Base-by-base conservation (phyloP, 768 basidiomycete genomes). In the Termitomyces sp. region DNA sequence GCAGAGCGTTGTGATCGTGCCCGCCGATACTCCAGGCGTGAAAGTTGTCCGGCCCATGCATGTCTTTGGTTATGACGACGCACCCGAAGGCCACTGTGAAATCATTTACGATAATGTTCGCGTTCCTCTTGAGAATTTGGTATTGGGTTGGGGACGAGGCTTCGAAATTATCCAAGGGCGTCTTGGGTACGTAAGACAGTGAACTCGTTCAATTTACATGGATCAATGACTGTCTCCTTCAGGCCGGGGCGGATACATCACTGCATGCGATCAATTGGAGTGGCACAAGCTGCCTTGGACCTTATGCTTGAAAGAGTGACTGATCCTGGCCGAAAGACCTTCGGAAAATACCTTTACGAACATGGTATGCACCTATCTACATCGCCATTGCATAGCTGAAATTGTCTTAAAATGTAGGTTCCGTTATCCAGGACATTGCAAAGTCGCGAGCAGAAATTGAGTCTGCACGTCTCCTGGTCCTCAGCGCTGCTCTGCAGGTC, bases 141-240 rank as follows among this genome's bases (percentile, higher is more conserved):
- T 99, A 14, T 81, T 90, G 23, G 96, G 96, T 5, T 95, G 95
- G 90, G 95, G 97, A 14, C 82, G 82, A 61, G 97, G 97, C 5
- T 99, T 99, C 63, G 97, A 98, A 83, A 94, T 95, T 61, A 91
- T 98, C 59, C 95, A 98, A 83, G 95, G 95, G 42, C 91, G 95
- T 60, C 86, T 98, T 52, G 95, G 95, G 90, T 90, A 68, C 46
- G 80, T 66, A 37, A 11, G 44, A 12, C 32, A 37, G 9, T 27
- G 29, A n/a, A 9, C 8, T 32, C 32, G 27, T 37, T 32, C 1
- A 49, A 16, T 31, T 21, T 12, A 29, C 35, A 41, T 2, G 19
- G 42, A 42, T 41, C 10, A 34, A 25, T 40, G 9, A 19, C n/a
- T 25, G 50, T 2, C 12, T 60, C 29, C 21, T 62, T 40, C 59